Base-by-base conservation (phyloP, 441 rosid species). In the Gossypium schwendimanii region DNA sequence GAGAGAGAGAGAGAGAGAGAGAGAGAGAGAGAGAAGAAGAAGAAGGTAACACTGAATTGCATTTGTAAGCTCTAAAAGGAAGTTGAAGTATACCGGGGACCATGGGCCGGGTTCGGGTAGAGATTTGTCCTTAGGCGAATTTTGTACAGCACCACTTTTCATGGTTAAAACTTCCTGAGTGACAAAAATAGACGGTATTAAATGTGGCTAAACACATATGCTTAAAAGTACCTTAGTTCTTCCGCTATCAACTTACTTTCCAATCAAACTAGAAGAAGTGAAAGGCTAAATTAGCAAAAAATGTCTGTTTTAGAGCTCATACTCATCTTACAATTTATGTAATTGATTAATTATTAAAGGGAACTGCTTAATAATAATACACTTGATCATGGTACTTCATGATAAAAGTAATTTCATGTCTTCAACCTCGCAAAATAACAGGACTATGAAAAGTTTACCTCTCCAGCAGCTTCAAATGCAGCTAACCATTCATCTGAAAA, bases 401-500 rank as follows among this genome's bases (percentile, higher is more conserved):
- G 15, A 64, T 15, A 6, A 33, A 17, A 24, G 7, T 14, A 7
- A 8, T 28, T 66, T 20, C 33, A 4, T 3, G 39, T 66, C 55
- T 36, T 17, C 33, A 33, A 49, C n/a, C 45, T 58, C 52, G 15
- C 41, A 12, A 2, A 15, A 39, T 36, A n/a, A 70, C 33, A 54
- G 24, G 14, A 49, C 39, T 55, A n/a, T 8, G 36, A 66, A 61
- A 55, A 68, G 67, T 45, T 72, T 84, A 92, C 98, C 99, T 92
- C 98, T 79, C 98, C 99, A 68, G 96, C 97, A 72, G 93, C 94
- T 86, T 92, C 99, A 75, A 91, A 69, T 63, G 96, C 96, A 69
- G 97, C 91, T 79, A 94, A 74, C 99, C 99, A 91, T 76, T 94
- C 98, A 50, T 92, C 97, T 71, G 98, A 94, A 81, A 92, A 94